Evolutionary conservation across 257 asterid genomes (phyloP), one percentile per base, ranked within the genome.

Genomic region (Petrea volubilis): DNA sequence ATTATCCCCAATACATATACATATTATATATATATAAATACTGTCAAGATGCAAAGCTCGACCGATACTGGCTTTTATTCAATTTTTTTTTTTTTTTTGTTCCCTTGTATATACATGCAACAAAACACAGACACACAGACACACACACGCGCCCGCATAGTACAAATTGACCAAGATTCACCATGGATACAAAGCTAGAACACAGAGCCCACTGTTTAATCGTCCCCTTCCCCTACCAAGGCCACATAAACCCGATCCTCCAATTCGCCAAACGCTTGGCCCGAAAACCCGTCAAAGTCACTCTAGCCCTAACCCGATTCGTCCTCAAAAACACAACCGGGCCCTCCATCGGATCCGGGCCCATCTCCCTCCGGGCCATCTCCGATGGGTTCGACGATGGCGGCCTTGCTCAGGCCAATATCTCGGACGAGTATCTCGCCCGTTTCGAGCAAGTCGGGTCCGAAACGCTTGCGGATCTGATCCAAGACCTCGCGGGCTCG

Each of bases 181-280:
- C 71, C 71, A 65, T 64, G 70, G 70, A 44, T 24, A 14, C 23
- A 20, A 29, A 38, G 21, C 43, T 3, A 38, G 68, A 43, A 9
- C 38, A 53, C 53, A 60, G n/a, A 59, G 72, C 72, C 41, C 90
- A 82, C 44, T 77, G 78, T 15, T 47, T 84, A 44, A 23, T 79
- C 23, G 4, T 82, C 5, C 82, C 85, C 13, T 41, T 52, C 71
- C 89, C 85, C 10, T 2, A 5, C 13, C 86, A 82, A 47, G 87
- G 90, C 62, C 90, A 84, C 60, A 73, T 77, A 31, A 84, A 84
- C 67, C 90, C 87, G 1, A 72, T 84, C 65, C 82, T 82, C 70
- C 86, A 84, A 70, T 85, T 82, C 67, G 81, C 85, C 12, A 85
- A 85, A 36, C 80, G 85, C 10, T 77, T 82, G 29, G 33, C 71